These are phyloP conservation scores for Trematosphaeria pertusa DNA, from an alignment of 2,329 filamentous ascomycete species.

Conservation along the genomic window DNA sequence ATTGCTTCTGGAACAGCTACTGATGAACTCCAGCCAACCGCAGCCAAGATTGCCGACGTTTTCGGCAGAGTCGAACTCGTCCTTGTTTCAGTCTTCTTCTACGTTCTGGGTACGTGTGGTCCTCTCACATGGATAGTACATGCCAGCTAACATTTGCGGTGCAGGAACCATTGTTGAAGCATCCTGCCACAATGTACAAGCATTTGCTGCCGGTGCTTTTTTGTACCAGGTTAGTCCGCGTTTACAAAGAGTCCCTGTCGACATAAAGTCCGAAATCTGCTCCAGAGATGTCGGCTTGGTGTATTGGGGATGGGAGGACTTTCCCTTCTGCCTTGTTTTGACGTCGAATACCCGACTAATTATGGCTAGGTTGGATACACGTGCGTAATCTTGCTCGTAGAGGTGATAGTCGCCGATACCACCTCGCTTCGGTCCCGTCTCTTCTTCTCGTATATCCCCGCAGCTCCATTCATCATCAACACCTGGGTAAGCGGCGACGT, in stretches of 20 bases:
- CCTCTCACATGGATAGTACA: too few species aligned
- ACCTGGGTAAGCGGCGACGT: conserved; percentile 70
- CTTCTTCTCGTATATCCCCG: conserved; percentile 66
- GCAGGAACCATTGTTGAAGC: conserved; percentile 62
- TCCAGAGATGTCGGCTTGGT: too few species aligned
- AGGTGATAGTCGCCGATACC: conserved; percentile 70
- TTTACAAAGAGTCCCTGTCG: too few species aligned
- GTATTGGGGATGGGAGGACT: too few species aligned
- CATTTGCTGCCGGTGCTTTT: conserved; percentile 58
- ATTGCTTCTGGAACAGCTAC: background rate
- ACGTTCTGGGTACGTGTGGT: conserved; percentile 54
- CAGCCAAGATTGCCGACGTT: conserved; percentile 67
- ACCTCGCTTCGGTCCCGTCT: conserved; percentile 69
- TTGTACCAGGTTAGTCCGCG: conserved; percentile 53
- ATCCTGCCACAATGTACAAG: conserved; percentile 54
- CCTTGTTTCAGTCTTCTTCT: conserved; percentile 62
- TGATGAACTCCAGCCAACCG: conserved; percentile 54
- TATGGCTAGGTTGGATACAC: too few species aligned
- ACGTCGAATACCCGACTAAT: too few species aligned
- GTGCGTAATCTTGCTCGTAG: conserved; percentile 65
- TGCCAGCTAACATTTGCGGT: too few species aligned
- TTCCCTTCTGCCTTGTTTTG: too few species aligned
- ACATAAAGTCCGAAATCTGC: too few species aligned
- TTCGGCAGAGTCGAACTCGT: conserved; percentile 69
- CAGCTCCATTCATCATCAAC: conserved; percentile 50